Evolutionary conservation across 106 monocot species (phyloP).

Genomic region (Iris macrosiphon): DNA sequence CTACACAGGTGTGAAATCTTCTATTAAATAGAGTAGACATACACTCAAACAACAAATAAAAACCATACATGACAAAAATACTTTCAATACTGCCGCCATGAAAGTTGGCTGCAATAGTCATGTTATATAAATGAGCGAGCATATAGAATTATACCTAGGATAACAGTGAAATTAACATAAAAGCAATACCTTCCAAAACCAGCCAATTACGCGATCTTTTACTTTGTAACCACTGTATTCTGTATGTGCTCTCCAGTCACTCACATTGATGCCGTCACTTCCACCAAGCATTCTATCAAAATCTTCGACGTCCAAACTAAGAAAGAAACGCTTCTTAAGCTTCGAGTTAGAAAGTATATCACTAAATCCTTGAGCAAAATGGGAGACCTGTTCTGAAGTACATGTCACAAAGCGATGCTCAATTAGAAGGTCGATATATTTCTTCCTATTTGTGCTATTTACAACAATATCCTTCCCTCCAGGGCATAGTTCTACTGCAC

Average conservation of each 20-base stretch:
- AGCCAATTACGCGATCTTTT: conserved; percentile 35
- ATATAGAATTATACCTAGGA: too few species aligned
- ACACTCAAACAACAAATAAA: too few species aligned
- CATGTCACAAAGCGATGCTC: conserved; percentile 34
- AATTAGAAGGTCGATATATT: conserved; percentile 44
- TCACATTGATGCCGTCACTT: conserved; percentile 18
- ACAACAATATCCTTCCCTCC: conserved; percentile 71
- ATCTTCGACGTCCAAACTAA: conserved; percentile 40
- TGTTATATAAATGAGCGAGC: too few species aligned
- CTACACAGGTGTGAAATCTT: too few species aligned
- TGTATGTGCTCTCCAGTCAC: conserved; percentile 57
- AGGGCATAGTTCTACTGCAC: conserved; percentile 44
- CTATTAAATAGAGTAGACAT: too few species aligned
- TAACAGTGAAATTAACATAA: too few species aligned
- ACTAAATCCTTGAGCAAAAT: conserved; percentile 38
- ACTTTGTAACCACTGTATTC: conserved; percentile 36
- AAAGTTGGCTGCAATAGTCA: too few species aligned
- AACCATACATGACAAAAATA: too few species aligned
- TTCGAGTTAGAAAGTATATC: conserved; percentile 31
- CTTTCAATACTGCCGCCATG: too few species aligned
- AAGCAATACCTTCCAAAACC: conserved; percentile 66
- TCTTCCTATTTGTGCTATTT: conserved; percentile 45
- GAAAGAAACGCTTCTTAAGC: conserved; percentile 18
- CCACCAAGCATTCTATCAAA: conserved; percentile 44
- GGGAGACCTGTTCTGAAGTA: conserved; percentile 23